Percentiles rank a stretch among this genome's conserved stretches.
Evolutionary conservation across 768 basidiomycete species (phyloP).

Genomic region (Pleurotus eryngii): DNA sequence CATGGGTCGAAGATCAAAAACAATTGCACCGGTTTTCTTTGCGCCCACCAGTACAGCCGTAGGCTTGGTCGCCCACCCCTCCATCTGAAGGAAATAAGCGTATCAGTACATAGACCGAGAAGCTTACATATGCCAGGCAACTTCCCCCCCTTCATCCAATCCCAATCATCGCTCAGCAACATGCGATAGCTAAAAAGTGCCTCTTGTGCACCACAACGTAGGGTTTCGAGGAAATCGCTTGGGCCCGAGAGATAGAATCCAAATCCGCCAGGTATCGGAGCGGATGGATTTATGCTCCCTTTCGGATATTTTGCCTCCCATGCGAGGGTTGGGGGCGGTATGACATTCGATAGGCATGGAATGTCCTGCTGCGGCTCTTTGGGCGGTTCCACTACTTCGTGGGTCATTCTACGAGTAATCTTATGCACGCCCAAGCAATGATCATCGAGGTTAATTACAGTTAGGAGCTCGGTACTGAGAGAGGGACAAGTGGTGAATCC

Average conservation of each 20-base stretch:
- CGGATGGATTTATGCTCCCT: constrained; percentile 60
- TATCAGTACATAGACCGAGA: neutral
- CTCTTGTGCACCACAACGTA: constrained; percentile 45
- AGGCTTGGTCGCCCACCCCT: constrained; percentile 53
- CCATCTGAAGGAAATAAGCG: constrained; percentile 36
- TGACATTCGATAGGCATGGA: neutral
- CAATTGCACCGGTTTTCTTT: constrained; percentile 60
- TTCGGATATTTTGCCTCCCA: constrained; percentile 64
- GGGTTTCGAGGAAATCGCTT: constrained; percentile 29
- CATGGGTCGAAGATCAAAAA: constrained; percentile 73
- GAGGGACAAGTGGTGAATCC: constrained; percentile 42
- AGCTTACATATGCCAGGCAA: constrained; percentile 67
- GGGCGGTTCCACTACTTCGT: constrained; percentile 29
- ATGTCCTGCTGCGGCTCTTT: constrained; percentile 1
- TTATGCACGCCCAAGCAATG: constrained; percentile 47
- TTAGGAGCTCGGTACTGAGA: constrained; percentile 18
- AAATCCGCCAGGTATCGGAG: constrained; percentile 55
- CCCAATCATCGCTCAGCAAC: constrained; percentile 60
- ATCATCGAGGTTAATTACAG: constrained; percentile 36
- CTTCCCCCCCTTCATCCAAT: constrained; percentile 75
- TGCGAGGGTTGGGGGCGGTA: constrained; percentile 28
- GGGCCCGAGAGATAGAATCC: constrained; percentile 68
- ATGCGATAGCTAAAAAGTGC: constrained; percentile 63
- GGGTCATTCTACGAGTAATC: constrained; percentile 33
- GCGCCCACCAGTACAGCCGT: constrained; percentile 67